Evolutionary conservation across 352 stramenopile genomes (phyloP), one percentile per base, ranked within the genome.

Genomic region (Pythium monospermum): DNA sequence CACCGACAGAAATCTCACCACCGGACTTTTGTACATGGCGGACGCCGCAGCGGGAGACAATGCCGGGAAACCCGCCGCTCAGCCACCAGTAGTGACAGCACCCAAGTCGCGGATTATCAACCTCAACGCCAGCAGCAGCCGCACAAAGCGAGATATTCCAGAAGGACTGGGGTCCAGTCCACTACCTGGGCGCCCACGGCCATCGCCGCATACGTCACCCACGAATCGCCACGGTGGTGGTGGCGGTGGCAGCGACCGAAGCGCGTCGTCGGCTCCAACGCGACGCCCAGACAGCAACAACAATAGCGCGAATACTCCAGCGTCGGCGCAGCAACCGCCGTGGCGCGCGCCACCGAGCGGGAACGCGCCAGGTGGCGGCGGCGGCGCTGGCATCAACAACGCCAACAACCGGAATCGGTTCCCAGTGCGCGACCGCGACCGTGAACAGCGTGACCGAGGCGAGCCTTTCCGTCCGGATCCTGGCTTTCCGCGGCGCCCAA

Each of bases 91-190:
- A 16, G 10, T 41, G 21, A 8, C 56, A 10, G 25, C 54, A 8
- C 37, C 51, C 27, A 76, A 73, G 46, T 69, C 69, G 27, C 66
- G 69, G 21, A 76, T 73, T 39, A 62, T 73, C 27, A 63, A 76
- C 50, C 63, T 76, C 33, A 73, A 63, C 21, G 49, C 47, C 39
- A 50, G 55, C 27, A 63, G 53, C 53, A 63, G 21, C 38, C 47
- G 59, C 36, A 18, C 43, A 16, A 69, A 70, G 53, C 57, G 63
- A 6, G 64, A 69, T 30, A 64, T 57, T 48, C 57, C 56, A 28
- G 50, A 50, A 27, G 42, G 54, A 11, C 33, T 54, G 6, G 49
- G 37, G 41, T 51, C 46, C 16, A 64, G 37, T 33, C 50, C 54
- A 2, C n/a, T 49, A 36, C 52, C 48, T n/a, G n/a, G 41, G 13